Percentiles rank a stretch among this genome's conserved stretches.
phyloP scores from a whole-genome alignment of 1,139 yeast species.

The Geotrichum citri-aurantii region DNA sequence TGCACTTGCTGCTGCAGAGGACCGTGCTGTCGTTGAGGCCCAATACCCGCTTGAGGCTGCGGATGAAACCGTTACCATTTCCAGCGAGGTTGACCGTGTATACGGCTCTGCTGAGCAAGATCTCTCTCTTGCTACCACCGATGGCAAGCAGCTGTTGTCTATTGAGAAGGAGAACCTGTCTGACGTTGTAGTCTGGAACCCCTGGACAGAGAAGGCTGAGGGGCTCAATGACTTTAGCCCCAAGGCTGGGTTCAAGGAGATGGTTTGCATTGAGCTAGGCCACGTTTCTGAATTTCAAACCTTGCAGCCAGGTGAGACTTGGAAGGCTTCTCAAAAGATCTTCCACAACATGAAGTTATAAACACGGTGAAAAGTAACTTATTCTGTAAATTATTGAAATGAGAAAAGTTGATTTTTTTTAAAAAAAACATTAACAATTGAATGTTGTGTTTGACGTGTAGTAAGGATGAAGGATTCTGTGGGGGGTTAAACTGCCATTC shows the following conservation, averaged over 20 bases:
- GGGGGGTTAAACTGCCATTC: no score
- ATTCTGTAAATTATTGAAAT: no score
- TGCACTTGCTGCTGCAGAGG: background rate
- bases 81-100: slow-evolving; percentile 78
- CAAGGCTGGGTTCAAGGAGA: slow-evolving; percentile 68
- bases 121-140: slow-evolving; percentile 54
- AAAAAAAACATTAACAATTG: background rate
- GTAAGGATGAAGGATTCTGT: no score
- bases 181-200: slow-evolving; percentile 96
- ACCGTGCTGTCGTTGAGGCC: slow-evolving; percentile 27
- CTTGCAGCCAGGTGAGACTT: slow-evolving; percentile 60
- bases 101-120: slow-evolving; percentile 42
- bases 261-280: slow-evolving; percentile 96
- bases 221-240: slow-evolving; percentile 88
- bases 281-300: slow-evolving; percentile 62
- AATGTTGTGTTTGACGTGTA: no score
- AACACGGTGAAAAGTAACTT: no score
- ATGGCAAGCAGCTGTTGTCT: slow-evolving; percentile 65
- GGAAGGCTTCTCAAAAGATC: slow-evolving; percentile 60
- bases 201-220: slow-evolving; percentile 77
- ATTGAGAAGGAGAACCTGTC: slow-evolving; percentile 59
- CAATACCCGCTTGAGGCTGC: slow-evolving; percentile 54
- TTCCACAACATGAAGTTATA: slow-evolving; percentile 24
- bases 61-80: slow-evolving; percentile 65
- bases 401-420: no score